These are phyloP conservation scores for Aspergillus egyptiacus DNA, from an alignment of 495 filamentous ascomycete genomes.

Conservation along the genomic window DNA sequence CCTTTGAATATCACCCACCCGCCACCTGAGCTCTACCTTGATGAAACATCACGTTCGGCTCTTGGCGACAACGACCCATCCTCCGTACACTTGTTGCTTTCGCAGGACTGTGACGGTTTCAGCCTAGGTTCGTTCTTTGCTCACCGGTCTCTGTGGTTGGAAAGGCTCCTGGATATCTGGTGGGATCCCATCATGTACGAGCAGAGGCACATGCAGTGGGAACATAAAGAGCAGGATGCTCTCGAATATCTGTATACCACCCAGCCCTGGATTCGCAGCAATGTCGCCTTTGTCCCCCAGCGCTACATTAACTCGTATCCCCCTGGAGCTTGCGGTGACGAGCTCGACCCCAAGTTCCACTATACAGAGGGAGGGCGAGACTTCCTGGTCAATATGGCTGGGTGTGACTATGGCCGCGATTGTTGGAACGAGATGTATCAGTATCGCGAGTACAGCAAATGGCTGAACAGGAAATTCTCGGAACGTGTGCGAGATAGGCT, in stretches of 20 bases:
- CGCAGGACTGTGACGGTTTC: conserved; percentile 94
- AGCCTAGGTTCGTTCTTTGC: conserved; percentile 96
- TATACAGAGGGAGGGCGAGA: conserved; percentile 82
- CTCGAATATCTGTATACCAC: conserved; percentile 85
- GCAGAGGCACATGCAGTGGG: conserved; percentile 99
- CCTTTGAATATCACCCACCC: conserved; percentile 92
- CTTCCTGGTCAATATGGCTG: conserved; percentile 98
- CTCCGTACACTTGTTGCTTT: conserved; percentile 81
- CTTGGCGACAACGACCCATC: conserved; percentile 65
- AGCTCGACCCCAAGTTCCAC: conserved; percentile 68
- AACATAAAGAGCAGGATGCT: conserved; percentile 96
- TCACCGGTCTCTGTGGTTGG: conserved; percentile 76
- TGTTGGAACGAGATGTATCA: conserved; percentile 97
- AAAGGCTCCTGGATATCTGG: conserved; percentile 91
- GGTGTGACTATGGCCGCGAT: conserved; percentile 92
- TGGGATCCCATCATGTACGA: conserved; percentile 99
- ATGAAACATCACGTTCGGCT: conserved; percentile 60
- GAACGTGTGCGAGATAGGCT: conserved; percentile 47
- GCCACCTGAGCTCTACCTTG: conserved; percentile 63
- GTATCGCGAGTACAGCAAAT: conserved; percentile 82
- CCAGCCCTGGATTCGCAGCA: conserved; percentile 88
- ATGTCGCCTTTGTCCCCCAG: conserved; percentile 85
- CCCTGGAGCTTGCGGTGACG: conserved; percentile 77
- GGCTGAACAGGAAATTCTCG: conserved; percentile 76
- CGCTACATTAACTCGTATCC: conserved; percentile 94